A percentile compares a stretch with the other conserved stretches of the same genome.
These are phyloP conservation scores for Carex sylvatica DNA, from an alignment of 202 grass and related monocot species.

Conservation along the genomic window DNA sequence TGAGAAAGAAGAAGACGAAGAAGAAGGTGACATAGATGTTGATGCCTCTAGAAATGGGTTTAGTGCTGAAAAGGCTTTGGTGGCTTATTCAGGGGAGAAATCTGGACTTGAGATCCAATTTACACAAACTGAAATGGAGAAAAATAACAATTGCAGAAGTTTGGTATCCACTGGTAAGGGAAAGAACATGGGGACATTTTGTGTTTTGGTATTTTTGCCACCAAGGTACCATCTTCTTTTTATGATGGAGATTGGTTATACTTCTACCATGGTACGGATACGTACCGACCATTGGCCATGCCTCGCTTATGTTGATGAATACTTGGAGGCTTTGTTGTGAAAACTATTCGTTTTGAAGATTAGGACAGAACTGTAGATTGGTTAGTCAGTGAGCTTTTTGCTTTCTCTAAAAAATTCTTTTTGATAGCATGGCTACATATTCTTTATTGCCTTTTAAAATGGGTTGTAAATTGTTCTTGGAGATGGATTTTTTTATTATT, in stretches of 20 bases:
- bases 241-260: slow-evolving; percentile 77
- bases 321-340: slow-evolving; percentile 77
- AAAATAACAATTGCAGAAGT: slow-evolving; percentile 33
- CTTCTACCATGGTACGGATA: slow-evolving; percentile 77
- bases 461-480: slow-evolving; percentile 38
- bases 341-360: slow-evolving; percentile 22
- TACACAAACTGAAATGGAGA: slow-evolving; percentile 31
- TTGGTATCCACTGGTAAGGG: slow-evolving; percentile 44
- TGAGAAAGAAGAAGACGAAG: slow-evolving; percentile 33
- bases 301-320: slow-evolving; percentile 91
- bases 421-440: slow-evolving; percentile 34
- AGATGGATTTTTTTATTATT: slow-evolving; percentile 23
- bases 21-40: slow-evolving; percentile 36
- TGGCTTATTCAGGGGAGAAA: slow-evolving; percentile 54
- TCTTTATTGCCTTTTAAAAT: slow-evolving; percentile 34
- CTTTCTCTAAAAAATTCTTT: slow-evolving; percentile 19
- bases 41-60: neutral
- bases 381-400: slow-evolving; percentile 26
- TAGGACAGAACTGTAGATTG: slow-evolving; percentile 35
- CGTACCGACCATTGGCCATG: slow-evolving; percentile 98
- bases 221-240: slow-evolving; percentile 95
- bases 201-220: slow-evolving; percentile 82
- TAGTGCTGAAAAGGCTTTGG: slow-evolving; percentile 56
- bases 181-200: slow-evolving; percentile 48
- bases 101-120: slow-evolving; percentile 48